Conservation (phyloP, 306 rosid species). For the Hippophae rhamnoides region DNA sequence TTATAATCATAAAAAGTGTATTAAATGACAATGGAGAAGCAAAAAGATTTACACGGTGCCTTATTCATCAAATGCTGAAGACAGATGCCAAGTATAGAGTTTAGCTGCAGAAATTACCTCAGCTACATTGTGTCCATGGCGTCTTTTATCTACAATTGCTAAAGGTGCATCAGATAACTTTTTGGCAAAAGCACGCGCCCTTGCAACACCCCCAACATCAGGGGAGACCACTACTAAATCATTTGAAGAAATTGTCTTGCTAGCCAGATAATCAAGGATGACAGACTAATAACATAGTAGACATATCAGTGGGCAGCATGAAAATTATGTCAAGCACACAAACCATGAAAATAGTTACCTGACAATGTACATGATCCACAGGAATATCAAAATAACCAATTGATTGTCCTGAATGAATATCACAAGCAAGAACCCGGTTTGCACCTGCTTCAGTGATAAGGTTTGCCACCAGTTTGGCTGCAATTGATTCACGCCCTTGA, state of each 20-base stretch:
- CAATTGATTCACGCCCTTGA: constrained; percentile 98
- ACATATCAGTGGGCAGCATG: constrained; percentile 22
- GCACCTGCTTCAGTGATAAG: constrained; percentile 96
- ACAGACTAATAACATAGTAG: constrained; percentile 52
- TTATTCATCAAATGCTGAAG: not conserved
- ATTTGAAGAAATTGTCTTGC: constrained; percentile 63
- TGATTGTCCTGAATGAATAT: constrained; percentile 98
- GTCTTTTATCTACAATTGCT: constrained; percentile 96
- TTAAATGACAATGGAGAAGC: not conserved
- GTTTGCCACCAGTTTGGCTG: constrained; percentile 92
- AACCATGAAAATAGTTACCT: constrained; percentile 36
- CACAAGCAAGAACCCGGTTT: constrained; percentile 93
- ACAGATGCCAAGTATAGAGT: not conserved
- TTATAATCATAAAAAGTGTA: no score
- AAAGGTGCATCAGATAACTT: constrained; percentile 92
- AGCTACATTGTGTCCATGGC: constrained; percentile 84
- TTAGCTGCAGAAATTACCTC: constrained; percentile 44
- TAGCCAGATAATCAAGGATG: constrained; percentile 94
- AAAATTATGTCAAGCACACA: constrained; percentile 12
- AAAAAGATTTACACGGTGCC: not conserved
- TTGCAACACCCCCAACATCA: constrained; percentile 99
- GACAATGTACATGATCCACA: constrained; percentile 88
- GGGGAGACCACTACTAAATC: constrained; percentile 98
- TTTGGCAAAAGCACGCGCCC: constrained; percentile 98
- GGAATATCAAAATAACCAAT: constrained; percentile 98